Percentiles rank a stretch among this genome's conserved stretches.
phyloP scores from a whole-genome alignment of 306 rosid species.

The Abrus precatorius region DNA sequence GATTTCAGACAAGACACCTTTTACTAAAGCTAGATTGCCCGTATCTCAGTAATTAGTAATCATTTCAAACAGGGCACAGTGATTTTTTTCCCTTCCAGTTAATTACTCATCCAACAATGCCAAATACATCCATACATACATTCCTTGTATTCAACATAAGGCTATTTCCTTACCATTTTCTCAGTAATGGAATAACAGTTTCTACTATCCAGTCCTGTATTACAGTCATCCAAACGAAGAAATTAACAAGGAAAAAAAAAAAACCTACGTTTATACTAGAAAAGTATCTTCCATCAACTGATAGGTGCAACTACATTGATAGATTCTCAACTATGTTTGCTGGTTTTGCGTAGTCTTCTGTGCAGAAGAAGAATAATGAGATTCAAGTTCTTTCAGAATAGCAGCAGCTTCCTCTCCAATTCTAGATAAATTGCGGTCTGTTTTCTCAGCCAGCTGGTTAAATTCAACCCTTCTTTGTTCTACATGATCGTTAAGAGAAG shows the following conservation, averaged over 20 bases:
- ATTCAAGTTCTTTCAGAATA: slow-evolving; percentile 84
- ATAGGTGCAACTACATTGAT: slow-evolving; percentile 14
- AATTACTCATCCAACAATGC: slow-evolving; percentile 2
- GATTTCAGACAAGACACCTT: slow-evolving; percentile 9
- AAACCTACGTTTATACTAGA: background rate
- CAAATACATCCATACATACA: slow-evolving; percentile 18
- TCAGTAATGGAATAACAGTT: background rate
- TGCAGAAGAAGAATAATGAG: slow-evolving; percentile 75
- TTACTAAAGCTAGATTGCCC: background rate
- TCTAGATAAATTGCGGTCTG: slow-evolving; percentile 70
- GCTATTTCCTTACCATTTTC: background rate
- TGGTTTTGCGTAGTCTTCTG: slow-evolving; percentile 54
- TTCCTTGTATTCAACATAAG: slow-evolving; percentile 14
- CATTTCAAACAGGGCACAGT: background rate
- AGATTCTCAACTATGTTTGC: slow-evolving; percentile 50
- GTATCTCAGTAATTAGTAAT: background rate
- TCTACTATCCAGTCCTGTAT: slow-evolving; percentile 33
- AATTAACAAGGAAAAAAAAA: background rate
- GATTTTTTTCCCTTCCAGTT: background rate
- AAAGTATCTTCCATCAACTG: slow-evolving; percentile 28
- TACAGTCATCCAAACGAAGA: slow-evolving; percentile 30
- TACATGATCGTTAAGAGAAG: slow-evolving; percentile 90
- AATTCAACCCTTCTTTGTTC: slow-evolving; percentile 84
- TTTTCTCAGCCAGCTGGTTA: slow-evolving; percentile 71
- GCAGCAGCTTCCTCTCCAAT: slow-evolving; percentile 92